These are phyloP conservation scores for Paramecium bursaria DNA, from an alignment of 73 alveolate species.

Conservation along the genomic window DNA sequence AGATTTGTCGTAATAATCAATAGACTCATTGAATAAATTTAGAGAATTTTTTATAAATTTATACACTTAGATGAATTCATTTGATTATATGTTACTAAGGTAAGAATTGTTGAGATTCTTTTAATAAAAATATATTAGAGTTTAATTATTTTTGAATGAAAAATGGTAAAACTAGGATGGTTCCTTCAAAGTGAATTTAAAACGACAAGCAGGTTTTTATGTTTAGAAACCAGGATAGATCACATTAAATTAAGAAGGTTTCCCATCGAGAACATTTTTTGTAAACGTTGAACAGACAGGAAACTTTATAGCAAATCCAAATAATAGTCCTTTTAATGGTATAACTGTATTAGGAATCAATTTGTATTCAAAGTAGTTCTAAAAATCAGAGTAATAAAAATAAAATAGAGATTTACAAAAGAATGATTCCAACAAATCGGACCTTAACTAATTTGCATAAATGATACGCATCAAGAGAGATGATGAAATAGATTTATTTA, in stretches of 20 bases:
- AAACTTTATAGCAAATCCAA: background rate
- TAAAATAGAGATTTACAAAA: background rate
- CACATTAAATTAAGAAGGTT: background rate
- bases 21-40: background rate
- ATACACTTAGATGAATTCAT: background rate
- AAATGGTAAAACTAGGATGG: slow-evolving; percentile 47
- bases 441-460: background rate
- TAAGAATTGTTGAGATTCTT: slow-evolving; percentile 13
- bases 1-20: background rate
- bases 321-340: slow-evolving; percentile 21
- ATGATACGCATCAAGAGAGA: background rate
- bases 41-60: background rate
- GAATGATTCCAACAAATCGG: background rate
- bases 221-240: slow-evolving; percentile 28
- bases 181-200: background rate
- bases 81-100: background rate
- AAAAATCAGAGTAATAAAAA: background rate
- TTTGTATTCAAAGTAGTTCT: background rate
- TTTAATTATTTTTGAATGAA: slow-evolving; percentile 26
- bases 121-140: slow-evolving; percentile 7
- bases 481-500: background rate
- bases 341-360: background rate
- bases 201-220: slow-evolving; percentile 1
- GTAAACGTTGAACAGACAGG: background rate
- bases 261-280: background rate